A percentile compares a stretch with the other conserved stretches of the same genome.
Evolutionary conservation across 2,329 filamentous ascomycete genomes (phyloP).

Genomic region (Ceratocystis colombiana): DNA sequence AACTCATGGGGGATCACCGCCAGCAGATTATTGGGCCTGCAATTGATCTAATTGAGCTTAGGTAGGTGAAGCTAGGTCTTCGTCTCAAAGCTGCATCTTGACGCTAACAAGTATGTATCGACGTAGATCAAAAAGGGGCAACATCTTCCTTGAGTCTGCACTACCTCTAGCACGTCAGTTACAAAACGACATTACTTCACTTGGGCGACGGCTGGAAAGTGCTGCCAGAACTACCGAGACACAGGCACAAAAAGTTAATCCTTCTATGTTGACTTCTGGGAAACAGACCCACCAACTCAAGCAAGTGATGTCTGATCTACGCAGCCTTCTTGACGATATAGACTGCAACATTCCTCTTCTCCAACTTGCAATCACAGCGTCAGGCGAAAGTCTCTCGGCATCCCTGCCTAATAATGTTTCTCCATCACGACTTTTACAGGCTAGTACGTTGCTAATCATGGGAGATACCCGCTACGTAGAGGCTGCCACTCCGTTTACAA

Average conservation of each 20-base stretch:
- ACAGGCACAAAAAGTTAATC: not conserved
- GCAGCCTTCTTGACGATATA: conserved; percentile 62
- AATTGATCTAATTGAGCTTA: conserved; percentile 85
- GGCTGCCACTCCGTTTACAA: conserved; percentile 55
- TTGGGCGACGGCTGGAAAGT: conserved; percentile 64
- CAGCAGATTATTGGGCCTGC: conserved; percentile 72
- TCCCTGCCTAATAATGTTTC: conserved; percentile 73
- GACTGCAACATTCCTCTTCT: conserved; percentile 87
- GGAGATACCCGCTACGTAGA: conserved; percentile 75
- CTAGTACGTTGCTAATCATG: conserved; percentile 79
- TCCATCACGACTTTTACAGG: conserved; percentile 80
- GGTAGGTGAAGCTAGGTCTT: conserved; percentile 42
- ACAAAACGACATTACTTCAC: conserved; percentile 67
- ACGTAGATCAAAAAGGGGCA: conserved; percentile 43
- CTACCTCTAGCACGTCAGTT: conserved; percentile 72
- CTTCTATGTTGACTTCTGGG: conserved; percentile 27
- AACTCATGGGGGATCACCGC: not conserved
- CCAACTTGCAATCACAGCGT: conserved; percentile 87
- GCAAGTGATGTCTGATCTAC: conserved; percentile 64
- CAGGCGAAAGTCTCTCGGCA: conserved; percentile 75
- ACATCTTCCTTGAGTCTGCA: conserved; percentile 64
- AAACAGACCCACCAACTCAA: conserved; percentile 48
- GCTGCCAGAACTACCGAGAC: conserved; percentile 41
- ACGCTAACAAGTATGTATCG: not conserved
- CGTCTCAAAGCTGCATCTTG: not conserved